Evolutionary conservation across 73 alveolate species (phyloP).

Genomic region (Blepharisma stoltei): DNA sequence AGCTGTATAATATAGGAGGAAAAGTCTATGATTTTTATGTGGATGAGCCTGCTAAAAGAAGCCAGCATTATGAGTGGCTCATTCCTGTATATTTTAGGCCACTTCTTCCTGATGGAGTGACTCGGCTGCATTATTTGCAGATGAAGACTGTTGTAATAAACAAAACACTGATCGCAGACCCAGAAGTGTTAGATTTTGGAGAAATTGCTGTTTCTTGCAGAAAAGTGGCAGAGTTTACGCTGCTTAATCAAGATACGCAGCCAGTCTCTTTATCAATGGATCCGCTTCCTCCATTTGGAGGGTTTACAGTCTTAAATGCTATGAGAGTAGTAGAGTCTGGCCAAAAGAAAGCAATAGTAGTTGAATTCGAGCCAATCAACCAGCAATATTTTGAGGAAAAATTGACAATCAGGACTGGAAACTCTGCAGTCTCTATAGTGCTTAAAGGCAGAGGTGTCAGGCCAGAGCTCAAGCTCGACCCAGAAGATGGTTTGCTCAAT

Average conservation of each 20-base stretch:
- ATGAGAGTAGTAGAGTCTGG: conserved; percentile 88
- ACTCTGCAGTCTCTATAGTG: conserved; percentile 79
- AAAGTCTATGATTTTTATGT: conserved; percentile 57
- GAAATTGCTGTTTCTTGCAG: conserved; percentile 93
- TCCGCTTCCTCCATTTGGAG: conserved; percentile 85
- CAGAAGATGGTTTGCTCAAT: conserved; percentile 81
- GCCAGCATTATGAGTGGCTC: conserved; percentile 91
- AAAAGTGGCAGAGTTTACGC: conserved; percentile 74
- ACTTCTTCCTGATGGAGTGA: not conserved
- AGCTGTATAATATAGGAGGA: conserved; percentile 61
- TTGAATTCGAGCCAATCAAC: conserved; percentile 85
- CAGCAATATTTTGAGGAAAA: conserved; percentile 90
- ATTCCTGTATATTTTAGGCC: conserved; percentile 83
- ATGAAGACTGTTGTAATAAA: conserved; percentile 80
- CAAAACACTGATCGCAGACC: conserved; percentile 81
- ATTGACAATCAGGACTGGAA: conserved; percentile 68
- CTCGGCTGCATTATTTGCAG: conserved; percentile 49
- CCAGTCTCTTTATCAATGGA: conserved; percentile 81
- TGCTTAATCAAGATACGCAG: conserved; percentile 74
- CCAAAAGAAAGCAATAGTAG: conserved; percentile 74
- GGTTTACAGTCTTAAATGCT: conserved; percentile 91
- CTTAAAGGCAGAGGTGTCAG: conserved; percentile 95
- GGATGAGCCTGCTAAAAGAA: conserved; percentile 51
- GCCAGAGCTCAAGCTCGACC: conserved; percentile 87
- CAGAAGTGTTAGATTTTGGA: conserved; percentile 84